Conservation (phyloP, 2,329 filamentous ascomycete species). For the Fusarium sp. region DNA sequence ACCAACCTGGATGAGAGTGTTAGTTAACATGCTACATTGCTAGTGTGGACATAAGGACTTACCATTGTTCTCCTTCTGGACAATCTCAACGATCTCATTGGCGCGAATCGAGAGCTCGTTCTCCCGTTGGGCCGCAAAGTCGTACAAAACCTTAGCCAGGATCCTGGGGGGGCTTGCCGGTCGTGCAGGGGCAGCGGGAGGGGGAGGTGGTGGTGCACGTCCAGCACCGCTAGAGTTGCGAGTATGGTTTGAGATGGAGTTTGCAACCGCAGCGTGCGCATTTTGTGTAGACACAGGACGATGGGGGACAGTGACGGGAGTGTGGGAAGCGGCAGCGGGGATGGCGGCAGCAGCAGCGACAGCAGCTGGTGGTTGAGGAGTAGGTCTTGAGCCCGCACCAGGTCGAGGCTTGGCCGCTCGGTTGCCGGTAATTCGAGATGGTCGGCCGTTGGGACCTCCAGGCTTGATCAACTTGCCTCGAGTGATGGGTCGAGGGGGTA, state of each 20-base stretch:
- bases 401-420: conserved; percentile 60
- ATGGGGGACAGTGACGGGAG: conserved; percentile 26
- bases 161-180: conserved; percentile 71
- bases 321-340: conserved; percentile 39
- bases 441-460: conserved; percentile 85
- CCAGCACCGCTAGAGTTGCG: conserved; percentile 64
- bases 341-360: conserved; percentile 44
- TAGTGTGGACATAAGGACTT: conserved; percentile 50
- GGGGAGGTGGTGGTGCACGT: conserved; percentile 73
- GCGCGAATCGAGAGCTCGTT: conserved; percentile 87
- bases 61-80: conserved; percentile 98
- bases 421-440: conserved; percentile 74
- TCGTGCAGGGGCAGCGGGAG: conserved; percentile 65
- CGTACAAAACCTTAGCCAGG: conserved; percentile 90
- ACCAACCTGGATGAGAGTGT: conserved; percentile 78
- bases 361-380: conserved; percentile 51
- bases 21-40: conserved; percentile 41
- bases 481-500: conserved; percentile 90
- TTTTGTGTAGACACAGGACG: conserved; percentile 12
- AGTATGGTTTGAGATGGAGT: conserved; percentile 61
- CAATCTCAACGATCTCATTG: conserved; percentile 86
- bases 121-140: conserved; percentile 85
- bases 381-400: conserved; percentile 48
- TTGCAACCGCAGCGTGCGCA: conserved; percentile 32
- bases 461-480: conserved; percentile 92